phyloP scores from a whole-genome alignment of 768 basidiomycete species.

The Pleurotus ostreatus region DNA sequence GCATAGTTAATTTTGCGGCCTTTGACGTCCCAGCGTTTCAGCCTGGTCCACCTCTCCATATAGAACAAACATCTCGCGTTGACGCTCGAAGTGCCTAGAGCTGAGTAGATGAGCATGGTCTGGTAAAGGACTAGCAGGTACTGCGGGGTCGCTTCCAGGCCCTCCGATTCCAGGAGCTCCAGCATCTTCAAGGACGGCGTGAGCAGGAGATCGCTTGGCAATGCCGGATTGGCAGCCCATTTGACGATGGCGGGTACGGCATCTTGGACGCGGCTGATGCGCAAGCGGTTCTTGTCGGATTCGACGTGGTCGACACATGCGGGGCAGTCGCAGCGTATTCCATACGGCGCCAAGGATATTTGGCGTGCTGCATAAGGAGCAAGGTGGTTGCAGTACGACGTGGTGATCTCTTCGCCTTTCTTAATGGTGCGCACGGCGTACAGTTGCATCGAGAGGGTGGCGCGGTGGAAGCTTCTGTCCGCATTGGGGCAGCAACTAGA shows the following conservation, averaged over 20 bases:
- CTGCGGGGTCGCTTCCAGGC: background rate
- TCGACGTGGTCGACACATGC: background rate
- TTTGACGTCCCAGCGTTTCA: background rate
- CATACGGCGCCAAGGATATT: conserved; percentile 22
- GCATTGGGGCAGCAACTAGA: conserved; percentile 22
- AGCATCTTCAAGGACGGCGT: background rate
- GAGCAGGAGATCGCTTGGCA: background rate
- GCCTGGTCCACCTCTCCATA: background rate
- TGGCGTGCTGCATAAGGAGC: conserved; percentile 18
- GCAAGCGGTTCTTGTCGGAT: background rate
- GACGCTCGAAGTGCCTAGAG: background rate
- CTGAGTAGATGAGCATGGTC: background rate
- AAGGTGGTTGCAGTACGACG: conserved; percentile 19
- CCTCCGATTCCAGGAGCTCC: background rate
- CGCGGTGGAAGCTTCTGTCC: conserved; percentile 15
- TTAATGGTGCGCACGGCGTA: conserved; percentile 24
- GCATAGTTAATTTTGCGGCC: no score
- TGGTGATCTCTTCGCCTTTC: conserved; percentile 29
- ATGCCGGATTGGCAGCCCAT: background rate
- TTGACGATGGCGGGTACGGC: background rate
- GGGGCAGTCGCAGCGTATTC: conserved; percentile 28
- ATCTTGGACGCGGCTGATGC: no score
- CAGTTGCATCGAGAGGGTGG: conserved; percentile 24
- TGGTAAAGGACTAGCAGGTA: background rate
- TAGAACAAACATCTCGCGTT: background rate